A percentile compares a stretch with the other conserved stretches of the same genome.
These are phyloP conservation scores for Geotrichum phurueaensis DNA, from an alignment of 1,139 yeast species.

Conservation along the genomic window DNA sequence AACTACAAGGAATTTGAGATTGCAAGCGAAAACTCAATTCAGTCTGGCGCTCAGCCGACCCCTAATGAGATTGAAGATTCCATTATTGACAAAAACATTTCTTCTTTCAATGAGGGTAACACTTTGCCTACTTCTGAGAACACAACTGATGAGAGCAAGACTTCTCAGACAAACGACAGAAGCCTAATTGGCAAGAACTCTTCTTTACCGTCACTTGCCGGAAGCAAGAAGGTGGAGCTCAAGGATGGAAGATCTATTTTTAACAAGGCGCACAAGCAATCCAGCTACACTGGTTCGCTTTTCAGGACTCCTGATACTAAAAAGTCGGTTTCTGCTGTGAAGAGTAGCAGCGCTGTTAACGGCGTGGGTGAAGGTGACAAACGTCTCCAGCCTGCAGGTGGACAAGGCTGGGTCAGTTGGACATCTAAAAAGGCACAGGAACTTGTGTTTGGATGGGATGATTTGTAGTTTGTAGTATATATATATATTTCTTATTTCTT, in stretches of 20 bases:
- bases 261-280: conserved; percentile 20
- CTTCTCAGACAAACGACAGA: conserved; percentile 1
- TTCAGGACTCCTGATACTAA: conserved; percentile 6
- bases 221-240: conserved; percentile 25
- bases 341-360: neutral
- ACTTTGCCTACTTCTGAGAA: neutral
- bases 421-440: conserved; percentile 36
- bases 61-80: conserved; percentile 4
- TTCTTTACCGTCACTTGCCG: conserved; percentile 19
- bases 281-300: conserved; percentile 15
- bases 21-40: conserved; percentile 22
- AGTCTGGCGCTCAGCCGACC: conserved; percentile 3
- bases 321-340: neutral
- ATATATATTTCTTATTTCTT: no score
- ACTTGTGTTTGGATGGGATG: conserved; percentile 52
- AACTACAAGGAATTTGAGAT: conserved; percentile 23
- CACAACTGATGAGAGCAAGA: neutral
- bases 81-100: neutral
- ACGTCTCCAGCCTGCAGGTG: conserved; percentile 11
- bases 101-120: conserved; percentile 5
- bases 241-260: conserved; percentile 29
- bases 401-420: conserved; percentile 35
- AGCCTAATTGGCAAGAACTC: conserved; percentile 24
- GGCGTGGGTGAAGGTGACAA: conserved; percentile 10
- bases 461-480: conserved; percentile 31